Conservation (phyloP, 1,284 basidiomycete species). For the Cryptococcus sp. region DNA sequence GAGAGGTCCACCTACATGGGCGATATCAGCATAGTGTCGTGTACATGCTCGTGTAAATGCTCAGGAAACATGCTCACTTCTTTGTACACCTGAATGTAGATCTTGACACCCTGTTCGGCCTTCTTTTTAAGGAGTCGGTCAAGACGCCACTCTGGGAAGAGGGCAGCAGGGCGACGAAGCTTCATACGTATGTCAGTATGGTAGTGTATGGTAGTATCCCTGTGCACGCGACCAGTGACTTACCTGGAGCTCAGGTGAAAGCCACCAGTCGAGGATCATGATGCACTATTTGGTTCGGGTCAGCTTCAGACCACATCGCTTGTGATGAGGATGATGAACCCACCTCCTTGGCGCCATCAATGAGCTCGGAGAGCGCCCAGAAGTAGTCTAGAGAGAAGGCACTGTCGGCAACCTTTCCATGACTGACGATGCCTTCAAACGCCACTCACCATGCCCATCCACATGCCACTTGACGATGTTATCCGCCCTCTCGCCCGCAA, state of each 20-base stretch:
- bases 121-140: conserved; percentile 80
- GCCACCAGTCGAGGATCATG: conserved; percentile 75
- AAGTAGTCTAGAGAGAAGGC: conserved; percentile 63
- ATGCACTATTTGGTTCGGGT: conserved; percentile 54
- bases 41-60: background rate
- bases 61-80: conserved; percentile 55
- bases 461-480: conserved; percentile 88
- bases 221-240: conserved; percentile 12
- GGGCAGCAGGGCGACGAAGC: conserved; percentile 79
- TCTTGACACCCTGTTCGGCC: conserved; percentile 81
- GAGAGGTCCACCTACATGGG: conserved; percentile 69
- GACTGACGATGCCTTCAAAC: background rate
- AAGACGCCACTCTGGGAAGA: conserved; percentile 77
- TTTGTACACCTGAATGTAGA: conserved; percentile 86
- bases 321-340: background rate
- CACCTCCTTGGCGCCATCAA: conserved; percentile 58
- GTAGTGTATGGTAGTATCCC: too few species aligned
- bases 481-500: conserved; percentile 61
- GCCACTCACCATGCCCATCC: conserved; percentile 65
- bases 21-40: conserved; percentile 8
- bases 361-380: conserved; percentile 83
- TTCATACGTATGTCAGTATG: conserved; percentile 2
- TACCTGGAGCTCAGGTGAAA: conserved; percentile 79
- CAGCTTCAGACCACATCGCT: background rate
- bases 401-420: background rate